These are phyloP conservation scores for Candida pseudofarinosa DNA, from an alignment of 805 yeast genomes.

Conservation along the genomic window DNA sequence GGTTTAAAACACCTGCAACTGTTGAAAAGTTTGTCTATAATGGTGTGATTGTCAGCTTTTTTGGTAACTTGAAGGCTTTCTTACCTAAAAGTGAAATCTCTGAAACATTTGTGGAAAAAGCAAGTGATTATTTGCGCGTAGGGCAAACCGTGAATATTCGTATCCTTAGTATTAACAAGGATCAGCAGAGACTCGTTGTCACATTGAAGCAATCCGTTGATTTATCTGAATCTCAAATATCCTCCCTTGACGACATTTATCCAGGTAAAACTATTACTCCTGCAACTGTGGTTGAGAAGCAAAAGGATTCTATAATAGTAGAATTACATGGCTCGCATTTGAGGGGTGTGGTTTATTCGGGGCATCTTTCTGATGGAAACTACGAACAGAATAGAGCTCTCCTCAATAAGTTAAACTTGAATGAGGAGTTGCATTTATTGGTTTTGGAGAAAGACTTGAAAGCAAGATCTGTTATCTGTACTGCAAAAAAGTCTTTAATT, in stretches of 20 bases:
- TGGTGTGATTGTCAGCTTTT: constrained; percentile 84
- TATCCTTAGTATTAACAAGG: constrained; percentile 52
- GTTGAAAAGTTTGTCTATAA: constrained; percentile 64
- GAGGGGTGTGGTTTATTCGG: constrained; percentile 68
- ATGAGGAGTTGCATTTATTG: constrained; percentile 57
- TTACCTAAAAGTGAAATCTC: constrained; percentile 86
- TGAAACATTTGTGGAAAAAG: constrained; percentile 76
- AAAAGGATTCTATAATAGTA: constrained; percentile 67
- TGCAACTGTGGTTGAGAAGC: constrained; percentile 66
- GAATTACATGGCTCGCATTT: constrained; percentile 50
- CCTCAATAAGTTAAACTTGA: constrained; percentile 60
- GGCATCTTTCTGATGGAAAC: constrained; percentile 75
- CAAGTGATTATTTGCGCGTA: constrained; percentile 70
- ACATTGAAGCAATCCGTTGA: constrained; percentile 68
- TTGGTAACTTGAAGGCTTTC: constrained; percentile 72
- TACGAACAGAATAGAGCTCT: constrained; percentile 66
- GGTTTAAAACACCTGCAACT: constrained; percentile 63
- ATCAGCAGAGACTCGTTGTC: constrained; percentile 56
- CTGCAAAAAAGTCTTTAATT: constrained; percentile 65
- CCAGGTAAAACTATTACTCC: constrained; percentile 61
- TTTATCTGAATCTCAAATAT: constrained; percentile 43
- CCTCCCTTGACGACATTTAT: constrained; percentile 42
- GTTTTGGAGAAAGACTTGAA: constrained; percentile 64
- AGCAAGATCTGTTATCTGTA: constrained; percentile 55
- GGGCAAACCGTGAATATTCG: constrained; percentile 82